Percentiles rank a stretch among this genome's conserved stretches.
These are phyloP conservation scores for Schizosaccharomyces octosporus DNA, from an alignment of 805 yeast species.

Conservation along the genomic window DNA sequence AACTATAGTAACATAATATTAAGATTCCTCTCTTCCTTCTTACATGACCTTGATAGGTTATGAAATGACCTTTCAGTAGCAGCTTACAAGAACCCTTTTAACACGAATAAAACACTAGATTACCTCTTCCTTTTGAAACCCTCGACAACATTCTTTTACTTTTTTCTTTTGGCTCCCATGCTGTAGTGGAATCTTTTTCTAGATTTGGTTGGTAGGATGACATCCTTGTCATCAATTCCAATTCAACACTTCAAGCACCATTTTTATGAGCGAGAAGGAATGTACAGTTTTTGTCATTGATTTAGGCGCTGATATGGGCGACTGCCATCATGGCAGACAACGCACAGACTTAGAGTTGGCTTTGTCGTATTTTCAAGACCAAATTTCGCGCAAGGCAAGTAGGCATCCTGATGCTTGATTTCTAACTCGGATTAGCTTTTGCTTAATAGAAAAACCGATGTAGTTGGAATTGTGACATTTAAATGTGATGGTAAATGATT, in stretches of 20 bases:
- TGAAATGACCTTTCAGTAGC: too few relatives aligned
- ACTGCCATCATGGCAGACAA: neutral
- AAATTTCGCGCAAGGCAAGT: slow-evolving; percentile 14
- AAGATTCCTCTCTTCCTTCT: too few relatives aligned
- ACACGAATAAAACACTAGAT: too few relatives aligned
- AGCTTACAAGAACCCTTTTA: too few relatives aligned
- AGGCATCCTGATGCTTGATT: neutral
- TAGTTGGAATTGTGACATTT: slow-evolving; percentile 11
- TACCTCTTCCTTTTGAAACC: too few relatives aligned
- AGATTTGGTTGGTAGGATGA: too few relatives aligned
- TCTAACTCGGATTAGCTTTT: slow-evolving; percentile 7
- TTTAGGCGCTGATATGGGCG: slow-evolving; percentile 17
- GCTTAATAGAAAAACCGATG: slow-evolving; percentile 11
- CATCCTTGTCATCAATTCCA: too few relatives aligned
- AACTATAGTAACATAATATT: too few relatives aligned
- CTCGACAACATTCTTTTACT: too few relatives aligned
- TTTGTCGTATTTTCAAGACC: slow-evolving; percentile 19
- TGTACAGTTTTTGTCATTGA: slow-evolving; percentile 27
- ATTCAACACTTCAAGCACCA: neutral
- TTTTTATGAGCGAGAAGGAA: slow-evolving; percentile 7
- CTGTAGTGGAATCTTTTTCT: too few relatives aligned
- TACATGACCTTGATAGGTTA: too few relatives aligned
- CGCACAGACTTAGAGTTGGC: slow-evolving; percentile 5
- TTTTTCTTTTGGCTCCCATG: too few relatives aligned
- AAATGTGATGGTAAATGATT: slow-evolving; percentile 7